phyloP scores from a whole-genome alignment of 495 filamentous ascomycete species.

The Niebla homalea region DNA sequence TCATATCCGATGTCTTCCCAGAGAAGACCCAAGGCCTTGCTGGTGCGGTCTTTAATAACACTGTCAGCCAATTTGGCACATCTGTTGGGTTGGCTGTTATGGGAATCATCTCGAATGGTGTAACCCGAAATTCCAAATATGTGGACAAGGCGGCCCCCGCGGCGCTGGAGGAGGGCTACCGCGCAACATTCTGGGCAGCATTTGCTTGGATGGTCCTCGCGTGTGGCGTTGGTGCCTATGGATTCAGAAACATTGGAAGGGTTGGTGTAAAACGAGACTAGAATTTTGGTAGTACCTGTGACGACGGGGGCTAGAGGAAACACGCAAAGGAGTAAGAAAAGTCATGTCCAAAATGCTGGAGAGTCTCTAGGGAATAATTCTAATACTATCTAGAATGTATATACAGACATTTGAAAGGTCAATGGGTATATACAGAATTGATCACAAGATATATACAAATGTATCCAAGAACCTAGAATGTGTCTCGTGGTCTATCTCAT shows the following conservation, averaged over 20 bases:
- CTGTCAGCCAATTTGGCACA: slow-evolving; percentile 46
- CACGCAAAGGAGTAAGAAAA: no score
- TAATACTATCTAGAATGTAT: background rate
- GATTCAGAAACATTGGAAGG: slow-evolving; percentile 20
- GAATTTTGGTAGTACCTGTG: background rate
- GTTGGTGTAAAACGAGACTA: slow-evolving; percentile 18
- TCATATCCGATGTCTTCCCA: slow-evolving; percentile 47
- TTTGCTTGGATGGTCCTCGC: slow-evolving; percentile 31
- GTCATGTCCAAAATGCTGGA: no score
- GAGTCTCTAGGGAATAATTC: no score
- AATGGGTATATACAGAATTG: no score
- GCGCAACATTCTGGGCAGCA: slow-evolving; percentile 37
- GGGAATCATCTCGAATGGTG: slow-evolving; percentile 38
- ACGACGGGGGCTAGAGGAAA: background rate
- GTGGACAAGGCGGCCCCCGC: slow-evolving; percentile 16
- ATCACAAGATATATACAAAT: no score
- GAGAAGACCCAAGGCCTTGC: slow-evolving; percentile 44
- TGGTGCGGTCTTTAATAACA: slow-evolving; percentile 55
- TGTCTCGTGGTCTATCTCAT: no score
- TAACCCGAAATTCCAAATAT: slow-evolving; percentile 27
- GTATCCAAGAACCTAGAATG: no score
- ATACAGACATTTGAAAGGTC: background rate
- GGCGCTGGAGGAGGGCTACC: slow-evolving; percentile 38
- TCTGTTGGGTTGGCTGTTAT: slow-evolving; percentile 43
- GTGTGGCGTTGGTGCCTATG: slow-evolving; percentile 26